phyloP scores from a whole-genome alignment of 164 flowering plant species.

The Cinnamomum chago region DNA sequence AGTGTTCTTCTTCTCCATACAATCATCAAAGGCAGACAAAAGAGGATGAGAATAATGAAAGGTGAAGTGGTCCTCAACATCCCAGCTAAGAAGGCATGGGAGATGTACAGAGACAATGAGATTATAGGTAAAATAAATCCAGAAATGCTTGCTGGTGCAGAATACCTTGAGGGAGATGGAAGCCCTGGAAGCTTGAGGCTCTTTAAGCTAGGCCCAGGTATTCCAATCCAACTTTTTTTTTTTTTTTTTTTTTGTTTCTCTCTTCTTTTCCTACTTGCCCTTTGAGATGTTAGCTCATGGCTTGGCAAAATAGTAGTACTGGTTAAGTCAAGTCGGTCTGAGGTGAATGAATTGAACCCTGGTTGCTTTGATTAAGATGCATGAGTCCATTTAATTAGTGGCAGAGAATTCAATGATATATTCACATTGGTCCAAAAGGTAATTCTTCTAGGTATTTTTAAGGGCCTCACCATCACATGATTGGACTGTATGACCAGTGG shows the following conservation, averaged over 20 bases:
- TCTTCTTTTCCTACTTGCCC: not conserved
- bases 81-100: slow-evolving; percentile 53
- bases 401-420: too few relatives aligned
- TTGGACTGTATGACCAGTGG: too few relatives aligned
- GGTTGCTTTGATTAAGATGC: too few relatives aligned
- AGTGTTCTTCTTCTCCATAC: not conserved
- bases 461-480: too few relatives aligned
- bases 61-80: slow-evolving; percentile 53
- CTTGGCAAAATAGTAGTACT: too few relatives aligned
- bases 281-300: too few relatives aligned
- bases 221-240: not conserved
- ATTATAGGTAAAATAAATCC: slow-evolving; percentile 41
- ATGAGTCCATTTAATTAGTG: too few relatives aligned
- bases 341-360: too few relatives aligned
- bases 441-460: too few relatives aligned
- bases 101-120: slow-evolving; percentile 50
- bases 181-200: slow-evolving; percentile 52
- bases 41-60: slow-evolving; percentile 35
- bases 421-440: too few relatives aligned
- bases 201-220: slow-evolving; percentile 58
- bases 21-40: slow-evolving; percentile 5
- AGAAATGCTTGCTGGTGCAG: slow-evolving; percentile 36
- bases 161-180: slow-evolving; percentile 41
- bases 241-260: too few relatives aligned
- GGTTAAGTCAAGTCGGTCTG: too few relatives aligned